Base-by-base conservation (phyloP, 805 yeast species). In the Candida maesae region DNA sequence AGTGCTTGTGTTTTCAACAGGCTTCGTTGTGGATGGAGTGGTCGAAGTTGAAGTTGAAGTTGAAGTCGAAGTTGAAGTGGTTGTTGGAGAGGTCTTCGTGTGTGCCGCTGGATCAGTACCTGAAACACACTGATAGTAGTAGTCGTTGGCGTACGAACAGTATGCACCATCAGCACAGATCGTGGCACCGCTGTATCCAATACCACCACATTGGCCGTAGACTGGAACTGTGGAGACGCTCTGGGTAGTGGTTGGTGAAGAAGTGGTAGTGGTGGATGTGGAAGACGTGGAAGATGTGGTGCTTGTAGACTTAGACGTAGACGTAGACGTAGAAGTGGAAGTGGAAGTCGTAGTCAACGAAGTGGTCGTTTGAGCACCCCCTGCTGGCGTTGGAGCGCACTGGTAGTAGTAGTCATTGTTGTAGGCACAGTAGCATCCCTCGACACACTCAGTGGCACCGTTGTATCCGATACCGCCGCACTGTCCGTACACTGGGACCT, bases 181-280 rank as follows among this genome's bases (percentile, higher is more conserved):
- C 9, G 42, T 35, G 12, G 45, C 36, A 16, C 50, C 45, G 9
- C 33, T 18, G 27, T 18, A 45, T 15, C 34, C 33, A 10, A 6
- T n/a, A 33, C 53, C 54, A 36, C 56, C 56, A 44, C 56, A 50
- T 24, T 40, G 47, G 3, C 38, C 50, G 26, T 46, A 31, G 6
- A 21, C 27, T 9, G 42, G 14, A 8, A 33, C 26, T 2, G 41
- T 34, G 19, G 26, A 12, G n/a, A n/a, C 12, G 28, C 12, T 25
- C n/a, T 10, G 12, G 5, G 39, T 3, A 5, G 39, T 15, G 24
- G 37, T 15, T 21, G 38, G 12, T 3, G 39, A 12, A 11, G 33
- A 17, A 3, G 46, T 18, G 5, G 44, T 16, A 4, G 39, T 31
- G 5, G 14, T 13, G n/a, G 28, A 8, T 8, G 6, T 25, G n/a